Conservation (phyloP, 169 alveolate genomes). For the Plasmodium chabaudi region DNA sequence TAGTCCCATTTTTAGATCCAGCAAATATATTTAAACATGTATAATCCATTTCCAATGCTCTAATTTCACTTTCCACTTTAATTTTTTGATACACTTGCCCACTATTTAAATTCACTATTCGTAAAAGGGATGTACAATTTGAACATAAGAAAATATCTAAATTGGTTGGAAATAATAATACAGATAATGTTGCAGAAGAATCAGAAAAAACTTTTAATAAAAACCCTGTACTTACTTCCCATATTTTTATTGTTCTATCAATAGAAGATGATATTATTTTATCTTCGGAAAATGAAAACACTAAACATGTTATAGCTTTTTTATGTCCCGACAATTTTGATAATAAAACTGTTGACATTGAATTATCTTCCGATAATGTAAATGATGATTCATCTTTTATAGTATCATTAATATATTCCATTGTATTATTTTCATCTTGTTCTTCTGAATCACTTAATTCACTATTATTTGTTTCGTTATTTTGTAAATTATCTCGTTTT, state of each 20-base stretch:
- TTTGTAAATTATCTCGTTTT: neutral
- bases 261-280: conserved; percentile 87
- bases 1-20: conserved; percentile 87
- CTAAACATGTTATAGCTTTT: conserved; percentile 85
- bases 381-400: conserved; percentile 2
- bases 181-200: conserved; percentile 88
- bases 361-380: conserved; percentile 21
- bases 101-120: conserved; percentile 87
- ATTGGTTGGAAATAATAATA: conserved; percentile 86
- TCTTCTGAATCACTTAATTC: neutral
- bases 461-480: neutral
- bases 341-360: conserved; percentile 68
- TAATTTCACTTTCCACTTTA: conserved; percentile 86
- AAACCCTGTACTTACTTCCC: conserved; percentile 89
- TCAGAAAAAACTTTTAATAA: conserved; percentile 88
- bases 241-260: conserved; percentile 90
- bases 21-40: conserved; percentile 88
- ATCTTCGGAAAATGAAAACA: conserved; percentile 80
- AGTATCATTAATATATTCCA: neutral
- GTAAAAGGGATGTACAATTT: conserved; percentile 86
- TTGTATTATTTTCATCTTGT: conserved; percentile 2
- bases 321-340: conserved; percentile 79
- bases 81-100: conserved; percentile 88
- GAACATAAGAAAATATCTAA: conserved; percentile 81
- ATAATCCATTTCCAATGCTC: conserved; percentile 88